Evolutionary conservation across 441 rosid genomes (phyloP), one percentile per base, ranked within the genome.

Genomic region (Arabidopsis hybrid): DNA sequence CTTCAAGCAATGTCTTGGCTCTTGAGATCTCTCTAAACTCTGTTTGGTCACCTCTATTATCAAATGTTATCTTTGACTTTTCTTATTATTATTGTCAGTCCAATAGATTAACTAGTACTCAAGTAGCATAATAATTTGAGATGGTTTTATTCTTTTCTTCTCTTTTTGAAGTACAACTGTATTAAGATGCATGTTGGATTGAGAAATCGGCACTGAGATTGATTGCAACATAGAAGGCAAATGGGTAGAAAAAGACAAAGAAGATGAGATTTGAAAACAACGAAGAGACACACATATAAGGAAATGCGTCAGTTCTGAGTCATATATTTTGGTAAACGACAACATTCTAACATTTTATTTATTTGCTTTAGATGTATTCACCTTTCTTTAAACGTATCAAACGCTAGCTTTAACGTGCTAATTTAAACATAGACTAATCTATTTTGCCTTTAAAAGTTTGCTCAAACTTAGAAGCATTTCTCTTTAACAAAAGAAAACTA

Each of bases 241-340:
- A 74, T 74, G 67, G 72, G 17, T 31, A 59, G 38, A 74, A 74
- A 40, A 46, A 32, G 72, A 50, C 61, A 9, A 74, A 47, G 10
- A 39, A 60, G 14, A 36, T 50, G 43, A 43, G 75, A 55, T 50
- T 66, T 51, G 59, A 51, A 47, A 32, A 60, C 45, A 56, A 32
- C 14, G 18, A 72, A 72, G 49, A 45, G 64, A 55, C 65, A 55
- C 5, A 72, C 38, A 67, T 10, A 21, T 21, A 47, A 49, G 59
- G 46, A 46, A 45, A 39, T 60, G 67, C 36, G 73, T 74, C 72
- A 60, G 39, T 50, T 67, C 78, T 42, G 78, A 74, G 73, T 74
- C 73, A 74, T 29, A 21, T 21, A 13, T 53, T 40, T 73, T 38
- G 4, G 70, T 18, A 42, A 46, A 69, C 47, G 67, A 70, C 74